These are phyloP conservation scores for Zymoseptoria tritici DNA, from an alignment of 2,329 filamentous ascomycete species.

Conservation along the genomic window DNA sequence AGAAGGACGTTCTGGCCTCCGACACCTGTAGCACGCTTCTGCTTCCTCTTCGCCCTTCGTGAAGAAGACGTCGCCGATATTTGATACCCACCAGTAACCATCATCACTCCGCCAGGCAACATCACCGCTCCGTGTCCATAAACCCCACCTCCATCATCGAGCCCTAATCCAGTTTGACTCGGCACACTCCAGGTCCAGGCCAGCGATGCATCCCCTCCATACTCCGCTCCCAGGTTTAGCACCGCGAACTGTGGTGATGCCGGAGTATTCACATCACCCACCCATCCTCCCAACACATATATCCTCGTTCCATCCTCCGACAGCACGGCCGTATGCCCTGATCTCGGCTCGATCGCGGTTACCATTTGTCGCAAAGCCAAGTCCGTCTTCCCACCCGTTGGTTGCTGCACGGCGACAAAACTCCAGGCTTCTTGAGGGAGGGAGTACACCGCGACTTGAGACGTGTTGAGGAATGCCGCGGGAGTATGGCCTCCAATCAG, in stretches of 20 bases:
- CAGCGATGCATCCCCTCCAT: slow-evolving; percentile 44
- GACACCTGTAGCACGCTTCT: slow-evolving; percentile 31
- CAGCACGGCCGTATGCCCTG: slow-evolving; percentile 79
- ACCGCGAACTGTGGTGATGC: slow-evolving; percentile 77
- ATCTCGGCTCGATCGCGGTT: slow-evolving; percentile 63
- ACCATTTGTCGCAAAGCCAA: slow-evolving; percentile 43
- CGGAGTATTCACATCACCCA: slow-evolving; percentile 67
- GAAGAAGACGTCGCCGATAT: slow-evolving; percentile 37
- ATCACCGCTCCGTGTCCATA: slow-evolving; percentile 57
- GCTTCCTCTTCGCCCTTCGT: slow-evolving; percentile 27
- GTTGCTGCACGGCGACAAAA: slow-evolving; percentile 60
- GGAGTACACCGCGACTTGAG: slow-evolving; percentile 77
- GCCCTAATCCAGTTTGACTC: slow-evolving; percentile 36
- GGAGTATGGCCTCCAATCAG: slow-evolving; percentile 79
- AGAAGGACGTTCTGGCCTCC: slow-evolving; percentile 39
- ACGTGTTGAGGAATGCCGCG: slow-evolving; percentile 87
- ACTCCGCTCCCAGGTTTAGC: slow-evolving; percentile 66
- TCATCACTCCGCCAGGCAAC: slow-evolving; percentile 55
- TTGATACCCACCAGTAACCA: slow-evolving; percentile 52
- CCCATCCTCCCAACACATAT: slow-evolving; percentile 83
- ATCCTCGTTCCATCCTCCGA: slow-evolving; percentile 71
- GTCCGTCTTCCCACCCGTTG: slow-evolving; percentile 44
- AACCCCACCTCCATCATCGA: slow-evolving; percentile 41
- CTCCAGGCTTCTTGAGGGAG: slow-evolving; percentile 82
- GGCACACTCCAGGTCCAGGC: slow-evolving; percentile 67